Conservation (phyloP, 768 basidiomycete genomes). For the Melanogaster broomeanus region DNA sequence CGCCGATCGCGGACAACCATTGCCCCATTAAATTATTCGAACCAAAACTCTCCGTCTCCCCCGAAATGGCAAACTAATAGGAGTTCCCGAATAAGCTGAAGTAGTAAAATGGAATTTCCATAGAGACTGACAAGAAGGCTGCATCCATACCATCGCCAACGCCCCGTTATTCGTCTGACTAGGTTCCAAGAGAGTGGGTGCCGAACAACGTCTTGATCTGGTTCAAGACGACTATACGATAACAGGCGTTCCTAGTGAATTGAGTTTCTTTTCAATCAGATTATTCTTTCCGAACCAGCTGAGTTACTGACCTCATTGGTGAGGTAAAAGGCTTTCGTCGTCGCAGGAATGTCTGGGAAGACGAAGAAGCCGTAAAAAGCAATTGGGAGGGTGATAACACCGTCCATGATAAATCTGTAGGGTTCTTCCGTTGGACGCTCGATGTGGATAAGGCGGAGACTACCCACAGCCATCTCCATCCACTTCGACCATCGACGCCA, state of each 20-base stretch:
- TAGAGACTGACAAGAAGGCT: slow-evolving; percentile 52
- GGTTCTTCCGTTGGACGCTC: neutral
- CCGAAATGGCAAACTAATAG: slow-evolving; percentile 62
- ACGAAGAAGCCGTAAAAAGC: slow-evolving; percentile 70
- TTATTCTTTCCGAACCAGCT: neutral
- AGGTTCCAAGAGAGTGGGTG: slow-evolving; percentile 49
- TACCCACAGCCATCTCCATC: slow-evolving; percentile 66
- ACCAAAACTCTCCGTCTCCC: slow-evolving; percentile 68
- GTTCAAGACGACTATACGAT: slow-evolving; percentile 48
- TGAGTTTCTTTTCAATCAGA: neutral
- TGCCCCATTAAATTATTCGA: slow-evolving; percentile 76
- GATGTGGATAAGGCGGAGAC: neutral
- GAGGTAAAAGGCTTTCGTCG: slow-evolving; percentile 65
- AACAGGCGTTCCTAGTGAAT: slow-evolving; percentile 52
- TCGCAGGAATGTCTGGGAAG: slow-evolving; percentile 71
- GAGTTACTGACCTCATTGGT: slow-evolving; percentile 47
- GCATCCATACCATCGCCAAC: slow-evolving; percentile 72
- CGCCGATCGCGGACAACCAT: slow-evolving; percentile 63
- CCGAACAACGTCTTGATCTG: slow-evolving; percentile 40
- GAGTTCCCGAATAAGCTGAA: neutral
- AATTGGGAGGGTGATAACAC: slow-evolving; percentile 70
- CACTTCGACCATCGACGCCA: slow-evolving; percentile 52
- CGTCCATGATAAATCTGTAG: slow-evolving; percentile 64
- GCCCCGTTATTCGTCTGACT: slow-evolving; percentile 48
- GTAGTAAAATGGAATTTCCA: neutral